A percentile compares a stretch with the other conserved stretches of the same genome.
phyloP scores from a whole-genome alignment of 805 yeast genomes.

The Metschnikowia shivogae region DNA sequence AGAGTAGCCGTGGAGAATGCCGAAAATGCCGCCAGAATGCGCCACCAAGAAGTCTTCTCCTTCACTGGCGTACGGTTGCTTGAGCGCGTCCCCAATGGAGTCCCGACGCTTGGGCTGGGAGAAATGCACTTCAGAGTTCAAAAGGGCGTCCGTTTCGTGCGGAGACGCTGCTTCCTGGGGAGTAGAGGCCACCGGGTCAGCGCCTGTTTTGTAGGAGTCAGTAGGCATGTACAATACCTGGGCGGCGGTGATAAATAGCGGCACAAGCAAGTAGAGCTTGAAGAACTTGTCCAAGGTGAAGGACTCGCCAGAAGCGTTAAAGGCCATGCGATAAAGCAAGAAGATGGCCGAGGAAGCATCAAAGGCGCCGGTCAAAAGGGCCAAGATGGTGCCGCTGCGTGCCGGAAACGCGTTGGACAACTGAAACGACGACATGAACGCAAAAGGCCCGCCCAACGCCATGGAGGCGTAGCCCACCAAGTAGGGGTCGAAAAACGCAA shows the following conservation, averaged over 20 bases:
- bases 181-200: constrained; percentile 16
- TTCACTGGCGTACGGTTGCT: constrained; percentile 49
- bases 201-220: constrained; percentile 45
- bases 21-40: constrained; percentile 46
- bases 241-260: constrained; percentile 43
- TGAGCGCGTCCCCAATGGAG: constrained; percentile 54
- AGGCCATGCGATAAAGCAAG: constrained; percentile 43
- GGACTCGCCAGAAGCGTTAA: constrained; percentile 25
- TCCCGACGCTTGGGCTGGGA: constrained; percentile 35
- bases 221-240: constrained; percentile 47
- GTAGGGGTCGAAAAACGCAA: constrained; percentile 44
- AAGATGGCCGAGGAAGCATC: constrained; percentile 57
- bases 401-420: constrained; percentile 54
- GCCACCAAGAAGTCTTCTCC: constrained; percentile 38
- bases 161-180: background rate
- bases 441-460: constrained; percentile 59
- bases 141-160: constrained; percentile 25
- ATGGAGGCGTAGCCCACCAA: constrained; percentile 46
- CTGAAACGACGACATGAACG: constrained; percentile 53
- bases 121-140: constrained; percentile 10
- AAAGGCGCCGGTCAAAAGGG: constrained; percentile 54
- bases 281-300: constrained; percentile 44
- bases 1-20: constrained; percentile 51
- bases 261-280: constrained; percentile 46
- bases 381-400: constrained; percentile 49